phyloP scores from a whole-genome alignment of 2,329 filamentous ascomycete species.

The Hymenoscyphus scutula region DNA sequence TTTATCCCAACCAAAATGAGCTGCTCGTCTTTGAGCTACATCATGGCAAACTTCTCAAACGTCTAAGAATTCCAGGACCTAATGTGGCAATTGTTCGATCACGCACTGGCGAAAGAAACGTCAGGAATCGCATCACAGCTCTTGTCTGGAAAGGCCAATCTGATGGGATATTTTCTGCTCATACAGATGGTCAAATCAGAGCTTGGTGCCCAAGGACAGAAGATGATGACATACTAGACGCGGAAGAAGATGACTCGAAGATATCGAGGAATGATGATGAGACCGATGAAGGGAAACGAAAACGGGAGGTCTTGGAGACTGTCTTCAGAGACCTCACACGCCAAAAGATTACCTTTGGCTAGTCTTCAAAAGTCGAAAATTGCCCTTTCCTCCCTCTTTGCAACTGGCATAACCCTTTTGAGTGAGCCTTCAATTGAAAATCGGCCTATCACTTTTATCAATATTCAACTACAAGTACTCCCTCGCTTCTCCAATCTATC shows the following conservation, averaged over 20 bases:
- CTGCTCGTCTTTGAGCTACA: conserved; percentile 78
- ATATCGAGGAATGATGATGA: conserved; percentile 40
- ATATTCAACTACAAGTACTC: neutral
- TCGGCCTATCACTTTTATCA: neutral
- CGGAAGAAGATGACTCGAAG: conserved; percentile 35
- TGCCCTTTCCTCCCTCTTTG: neutral
- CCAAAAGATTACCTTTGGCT: conserved; percentile 63
- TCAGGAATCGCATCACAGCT: conserved; percentile 67
- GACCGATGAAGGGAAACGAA: conserved; percentile 57
- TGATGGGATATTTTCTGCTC: conserved; percentile 75
- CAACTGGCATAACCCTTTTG: neutral
- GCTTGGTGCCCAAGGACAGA: conserved; percentile 67
- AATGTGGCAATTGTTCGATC: conserved; percentile 46
- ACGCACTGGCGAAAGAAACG: conserved; percentile 53
- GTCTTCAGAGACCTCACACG: conserved; percentile 76
- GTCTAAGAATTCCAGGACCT: conserved; percentile 64
- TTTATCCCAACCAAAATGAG: conserved; percentile 80
- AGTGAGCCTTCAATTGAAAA: neutral
- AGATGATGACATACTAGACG: conserved; percentile 48
- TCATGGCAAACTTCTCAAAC: conserved; percentile 69
- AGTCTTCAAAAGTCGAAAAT: neutral
- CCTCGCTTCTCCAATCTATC: neutral
- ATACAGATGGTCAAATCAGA: conserved; percentile 79
- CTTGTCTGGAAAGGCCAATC: conserved; percentile 69
- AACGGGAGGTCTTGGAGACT: conserved; percentile 75